Evolutionary conservation across 768 basidiomycete species (phyloP), one percentile per base, ranked within the genome.

Genomic region (Tricholoma sp.): DNA sequence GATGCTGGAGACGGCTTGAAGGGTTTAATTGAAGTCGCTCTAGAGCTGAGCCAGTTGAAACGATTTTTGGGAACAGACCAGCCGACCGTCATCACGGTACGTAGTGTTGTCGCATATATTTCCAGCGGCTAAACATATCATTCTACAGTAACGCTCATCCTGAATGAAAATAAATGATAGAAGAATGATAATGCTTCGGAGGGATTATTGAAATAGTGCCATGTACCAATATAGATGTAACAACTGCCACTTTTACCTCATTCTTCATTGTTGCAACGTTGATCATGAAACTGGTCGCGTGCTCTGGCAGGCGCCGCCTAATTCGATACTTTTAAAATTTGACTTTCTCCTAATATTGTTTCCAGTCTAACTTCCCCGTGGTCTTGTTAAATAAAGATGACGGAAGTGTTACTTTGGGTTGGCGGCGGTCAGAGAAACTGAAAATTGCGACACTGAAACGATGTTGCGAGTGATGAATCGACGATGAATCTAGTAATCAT

Each of bases 71-170:
- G 88, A 27, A 76, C 92, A 64, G 89, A 96, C 53, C 79, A 93
- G 78, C 97, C 97, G 39, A 96, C 94, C 51, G 97, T 99, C 61
- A 98, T 99, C 71, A 99, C 96, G 55, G 89, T 90, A 67, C 76
- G 85, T 73, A 18, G 21, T 52, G 18, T 29, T 24, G 21, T 27
- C 6, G 31, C 43, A 19, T 18, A n/a, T 10, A 21, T 14, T 24
- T 27, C 54, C 43, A 21, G 27, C 3, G 5, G 21, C 46, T 41
- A 19, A 34, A 27, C 22, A 18, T 51, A 24, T 5, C 37, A 16
- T 54, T 43, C 46, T n/a, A 31, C 27, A 50, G 47, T 50, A 50
- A 50, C 27, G 14, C 47, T 24, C 21, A 22, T 45, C 7, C 45
- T 24, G 14, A 18, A 9, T 39, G 22, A 21, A 41, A 29, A 24